phyloP scores from a whole-genome alignment of 2,329 filamentous ascomycete species.

The Zarea fungicola region DNA sequence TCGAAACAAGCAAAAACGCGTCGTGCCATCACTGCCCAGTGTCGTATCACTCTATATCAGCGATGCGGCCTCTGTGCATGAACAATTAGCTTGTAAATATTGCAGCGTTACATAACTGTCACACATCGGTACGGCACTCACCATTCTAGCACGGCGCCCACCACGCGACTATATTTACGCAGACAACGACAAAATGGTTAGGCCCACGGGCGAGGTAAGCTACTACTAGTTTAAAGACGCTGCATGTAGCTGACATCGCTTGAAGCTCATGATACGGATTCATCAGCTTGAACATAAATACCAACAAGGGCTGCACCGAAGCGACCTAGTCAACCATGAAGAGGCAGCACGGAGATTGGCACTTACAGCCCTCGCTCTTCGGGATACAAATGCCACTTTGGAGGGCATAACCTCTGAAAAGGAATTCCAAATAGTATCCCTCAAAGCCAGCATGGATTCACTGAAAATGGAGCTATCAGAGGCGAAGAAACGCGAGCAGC shows the following conservation, averaged over 20 bases:
- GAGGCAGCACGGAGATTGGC: conserved; percentile 68
- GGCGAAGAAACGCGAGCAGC: conserved; percentile 35
- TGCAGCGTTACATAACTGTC: too few relatives aligned
- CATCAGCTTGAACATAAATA: conserved; percentile 65
- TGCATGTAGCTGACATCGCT: neutral
- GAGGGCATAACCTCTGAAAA: neutral
- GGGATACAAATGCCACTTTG: conserved; percentile 62
- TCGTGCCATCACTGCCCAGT: neutral
- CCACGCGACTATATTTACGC: neutral
- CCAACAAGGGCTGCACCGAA: conserved; percentile 57
- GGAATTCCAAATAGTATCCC: neutral
- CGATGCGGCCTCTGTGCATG: too few relatives aligned
- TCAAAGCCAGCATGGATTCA: neutral
- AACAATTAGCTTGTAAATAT: too few relatives aligned
- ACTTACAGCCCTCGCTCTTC: conserved; percentile 64
- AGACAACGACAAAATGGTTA: conserved; percentile 11
- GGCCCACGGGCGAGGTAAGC: conserved; percentile 9
- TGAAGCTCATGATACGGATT: conserved; percentile 41
- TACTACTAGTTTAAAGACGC: neutral
- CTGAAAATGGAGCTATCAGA: conserved; percentile 38
- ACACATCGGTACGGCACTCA: too few relatives aligned
- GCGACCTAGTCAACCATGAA: conserved; percentile 65
- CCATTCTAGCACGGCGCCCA: too few relatives aligned
- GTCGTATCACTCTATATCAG: too few relatives aligned
- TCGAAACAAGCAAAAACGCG: neutral